Evolutionary conservation across 2,329 filamentous ascomycete species (phyloP), one percentile per base, ranked within the genome.

Genomic region (Magnaporthiopsis rhizophila): DNA sequence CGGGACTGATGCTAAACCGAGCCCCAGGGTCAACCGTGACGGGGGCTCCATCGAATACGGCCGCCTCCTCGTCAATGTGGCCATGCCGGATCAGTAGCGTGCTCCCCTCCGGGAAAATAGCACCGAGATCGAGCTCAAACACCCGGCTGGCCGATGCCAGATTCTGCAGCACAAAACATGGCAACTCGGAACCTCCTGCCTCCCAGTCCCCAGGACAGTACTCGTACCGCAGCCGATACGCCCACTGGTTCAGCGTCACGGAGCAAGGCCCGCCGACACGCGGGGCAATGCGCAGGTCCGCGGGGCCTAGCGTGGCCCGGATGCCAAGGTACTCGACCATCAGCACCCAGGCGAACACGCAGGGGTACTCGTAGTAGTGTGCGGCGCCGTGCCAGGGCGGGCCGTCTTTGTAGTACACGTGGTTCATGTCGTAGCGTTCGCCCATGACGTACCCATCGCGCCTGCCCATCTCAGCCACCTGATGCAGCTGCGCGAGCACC

Each of bases 321-420:
- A 67, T 50, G 6, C 65, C 65, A 7, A 67, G 57, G 13, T 60
- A 64, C 61, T 67, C 64, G 36, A 45, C 36, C 11, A 67, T 30
- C 38, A 67, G 15, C 11, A 67, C 62, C 65, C 64, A 67, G 8
- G 30, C 30, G 50, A 58, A 67, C 7, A 67, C 65, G 30, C 65
- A 67, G 3, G 65, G 65, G 32, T 67, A 67, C 60, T 67, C 65
- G 28, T 67, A 67, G 30, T 67, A 67, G 28, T 67, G 65, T 1
- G 65, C 64, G 2, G 65, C 65, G 18, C 65, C 65, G 21, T 67
- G 65, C 65, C 65, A 67, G 13, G 62, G 62, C 26, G 58, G 62
- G 11, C 64, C 65, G 58, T 67, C 65, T 8, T 34, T 18, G 34
- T 67, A 67, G 32, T 65, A 67, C 30, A 67, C 64, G 30, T 67